phyloP scores from a whole-genome alignment of 164 flowering plant genomes.

The Magnolia officinalis region DNA sequence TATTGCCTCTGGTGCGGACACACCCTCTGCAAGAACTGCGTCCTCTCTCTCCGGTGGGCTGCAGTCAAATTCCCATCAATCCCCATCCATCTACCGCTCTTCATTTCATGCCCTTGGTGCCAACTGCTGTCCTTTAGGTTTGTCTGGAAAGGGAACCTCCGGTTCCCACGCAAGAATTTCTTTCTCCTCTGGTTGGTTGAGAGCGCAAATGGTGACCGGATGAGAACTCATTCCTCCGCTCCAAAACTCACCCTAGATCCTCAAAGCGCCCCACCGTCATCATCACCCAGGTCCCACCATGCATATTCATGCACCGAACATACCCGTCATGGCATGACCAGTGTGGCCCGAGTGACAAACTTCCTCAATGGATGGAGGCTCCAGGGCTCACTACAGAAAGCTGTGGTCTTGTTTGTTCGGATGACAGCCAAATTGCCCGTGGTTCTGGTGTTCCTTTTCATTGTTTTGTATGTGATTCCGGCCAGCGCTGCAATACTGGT shows the following conservation, averaged over 20 bases:
- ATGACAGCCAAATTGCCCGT: conserved; percentile 56
- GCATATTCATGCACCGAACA: background rate
- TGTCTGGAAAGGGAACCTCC: conserved; percentile 54
- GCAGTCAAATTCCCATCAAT: conserved; percentile 40
- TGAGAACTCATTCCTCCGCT: conserved; percentile 18
- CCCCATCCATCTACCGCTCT: conserved; percentile 51
- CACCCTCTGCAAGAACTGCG: conserved; percentile 66
- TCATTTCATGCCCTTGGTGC: conserved; percentile 84
- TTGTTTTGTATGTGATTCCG: conserved; percentile 52
- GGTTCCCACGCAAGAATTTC: conserved; percentile 64
- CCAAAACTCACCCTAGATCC: background rate
- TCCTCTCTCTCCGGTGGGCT: conserved; percentile 51
- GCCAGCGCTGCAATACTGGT: conserved; percentile 49
- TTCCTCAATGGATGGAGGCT: conserved; percentile 24
- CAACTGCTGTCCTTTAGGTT: conserved; percentile 49
- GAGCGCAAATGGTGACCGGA: conserved; percentile 52
- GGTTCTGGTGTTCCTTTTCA: conserved; percentile 44
- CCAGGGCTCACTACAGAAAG: conserved; percentile 33
- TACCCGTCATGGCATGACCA: background rate
- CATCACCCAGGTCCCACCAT: conserved; percentile 1
- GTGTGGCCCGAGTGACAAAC: conserved; percentile 4
- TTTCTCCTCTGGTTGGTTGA: conserved; percentile 79
- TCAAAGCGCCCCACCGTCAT: conserved; percentile 1
- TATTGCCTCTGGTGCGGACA: conserved; percentile 80
- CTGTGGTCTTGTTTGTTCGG: conserved; percentile 38